A percentile compares a stretch with the other conserved stretches of the same genome.
These are phyloP conservation scores for Rubia tinctorum DNA, from an alignment of 305 asterid genomes.

Conservation along the genomic window DNA sequence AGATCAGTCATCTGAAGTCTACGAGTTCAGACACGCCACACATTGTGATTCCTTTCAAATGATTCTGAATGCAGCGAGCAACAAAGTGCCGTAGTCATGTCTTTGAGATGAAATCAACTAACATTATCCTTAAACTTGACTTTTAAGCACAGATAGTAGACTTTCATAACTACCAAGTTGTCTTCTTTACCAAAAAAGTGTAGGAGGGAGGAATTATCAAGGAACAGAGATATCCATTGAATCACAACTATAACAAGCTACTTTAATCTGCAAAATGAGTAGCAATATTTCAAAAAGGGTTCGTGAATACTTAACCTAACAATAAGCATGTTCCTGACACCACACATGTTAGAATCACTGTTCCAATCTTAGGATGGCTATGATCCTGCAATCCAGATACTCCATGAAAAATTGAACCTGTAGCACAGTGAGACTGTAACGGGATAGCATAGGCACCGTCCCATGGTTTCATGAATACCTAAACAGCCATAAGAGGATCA, in stretches of 20 bases:
- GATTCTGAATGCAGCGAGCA: not conserved
- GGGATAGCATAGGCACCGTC: not conserved
- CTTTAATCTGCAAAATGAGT: not conserved
- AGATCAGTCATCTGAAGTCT: not conserved
- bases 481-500: not conserved
- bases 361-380: not conserved
- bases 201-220: not conserved
- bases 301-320: not conserved
- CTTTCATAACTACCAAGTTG: not conserved
- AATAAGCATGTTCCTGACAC: not conserved
- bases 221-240: not conserved
- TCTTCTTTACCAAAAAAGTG: no score
- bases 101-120: constrained; percentile 1
- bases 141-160: constrained; percentile 1
- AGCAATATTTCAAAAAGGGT: not conserved
- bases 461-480: not conserved
- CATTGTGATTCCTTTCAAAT: not conserved
- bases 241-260: not conserved
- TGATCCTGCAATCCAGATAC: not conserved
- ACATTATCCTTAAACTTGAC: not conserved
- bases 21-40: no score
- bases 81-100: not conserved
- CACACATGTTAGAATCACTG: not conserved
- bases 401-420: no score
- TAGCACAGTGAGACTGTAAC: not conserved